Percentiles rank a stretch among this genome's conserved stretches.
phyloP scores from a whole-genome alignment of 2,329 filamentous ascomycete species.

The Cercospora brassicicola region DNA sequence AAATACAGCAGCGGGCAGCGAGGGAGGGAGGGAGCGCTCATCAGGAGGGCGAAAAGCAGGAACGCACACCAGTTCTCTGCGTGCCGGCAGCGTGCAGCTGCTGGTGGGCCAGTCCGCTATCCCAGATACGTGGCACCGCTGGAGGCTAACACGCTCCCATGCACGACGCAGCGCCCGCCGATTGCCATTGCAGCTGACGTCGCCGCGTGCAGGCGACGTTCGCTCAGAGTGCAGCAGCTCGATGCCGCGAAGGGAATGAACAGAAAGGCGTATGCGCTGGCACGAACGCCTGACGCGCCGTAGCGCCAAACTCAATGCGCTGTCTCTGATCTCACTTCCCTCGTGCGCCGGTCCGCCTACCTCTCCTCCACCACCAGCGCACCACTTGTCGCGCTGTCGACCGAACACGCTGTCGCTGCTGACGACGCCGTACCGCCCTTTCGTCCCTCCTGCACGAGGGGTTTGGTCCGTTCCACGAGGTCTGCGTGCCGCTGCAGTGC shows the following conservation, averaged over 20 bases:
- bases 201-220: not conserved
- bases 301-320: constrained; percentile 9
- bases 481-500: constrained; percentile 7
- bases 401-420: not conserved
- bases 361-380: not conserved
- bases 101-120: constrained; percentile 7
- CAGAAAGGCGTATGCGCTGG: constrained; percentile 2
- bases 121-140: constrained; percentile 23
- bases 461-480: constrained; percentile 14
- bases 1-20: not conserved
- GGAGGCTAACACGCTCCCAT: constrained; percentile 16
- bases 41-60: not conserved
- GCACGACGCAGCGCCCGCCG: constrained; percentile 9
- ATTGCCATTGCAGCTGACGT: constrained; percentile 15
- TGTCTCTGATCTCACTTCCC: not conserved
- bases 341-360: not conserved
- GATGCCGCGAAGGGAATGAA: not conserved
- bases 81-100: constrained; percentile 18
- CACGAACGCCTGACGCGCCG: constrained; percentile 3
- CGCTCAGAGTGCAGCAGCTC: not conserved
- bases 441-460: constrained; percentile 13
- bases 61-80: not conserved
- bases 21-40: not conserved
- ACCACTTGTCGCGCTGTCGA: not conserved
- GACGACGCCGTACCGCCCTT: not conserved